Evolutionary conservation across 2,329 filamentous ascomycete genomes (phyloP).

Genomic region (Botryotinia narcissicola): DNA sequence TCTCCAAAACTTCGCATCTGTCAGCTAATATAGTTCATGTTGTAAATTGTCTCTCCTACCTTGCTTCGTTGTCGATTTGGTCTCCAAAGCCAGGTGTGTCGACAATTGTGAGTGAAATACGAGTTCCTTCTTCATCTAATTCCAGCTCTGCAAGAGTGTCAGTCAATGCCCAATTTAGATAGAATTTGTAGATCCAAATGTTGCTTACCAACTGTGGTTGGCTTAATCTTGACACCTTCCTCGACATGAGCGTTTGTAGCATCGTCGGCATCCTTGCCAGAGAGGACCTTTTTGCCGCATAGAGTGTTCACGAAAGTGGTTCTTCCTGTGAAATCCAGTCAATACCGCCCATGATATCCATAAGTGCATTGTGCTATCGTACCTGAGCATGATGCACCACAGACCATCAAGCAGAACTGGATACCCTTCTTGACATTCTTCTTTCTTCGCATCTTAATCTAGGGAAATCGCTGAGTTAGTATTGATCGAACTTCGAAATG

Average conservation of each 20-base stretch:
- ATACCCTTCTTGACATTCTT: constrained; percentile 94
- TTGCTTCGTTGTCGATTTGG: constrained; percentile 98
- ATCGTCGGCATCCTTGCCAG: constrained; percentile 92
- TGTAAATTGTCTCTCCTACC: constrained; percentile 51
- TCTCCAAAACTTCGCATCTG: constrained; percentile 73
- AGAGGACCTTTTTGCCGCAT: constrained; percentile 88
- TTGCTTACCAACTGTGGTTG: constrained; percentile 86
- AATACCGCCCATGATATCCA: constrained; percentile 18
- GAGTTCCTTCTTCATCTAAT: constrained; percentile 95
- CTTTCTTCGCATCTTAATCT: constrained; percentile 99
- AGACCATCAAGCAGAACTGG: constrained; percentile 99
- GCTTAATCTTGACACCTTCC: constrained; percentile 98
- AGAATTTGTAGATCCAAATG: constrained; percentile 3
- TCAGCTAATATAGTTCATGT: constrained; percentile 33
- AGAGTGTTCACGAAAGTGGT: constrained; percentile 99
- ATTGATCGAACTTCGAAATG: constrained; percentile 26
- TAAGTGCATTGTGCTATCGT: constrained; percentile 40
- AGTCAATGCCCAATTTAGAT: constrained; percentile 30
- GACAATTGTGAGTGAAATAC: constrained; percentile 96
- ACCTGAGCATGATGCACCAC: constrained; percentile 98
- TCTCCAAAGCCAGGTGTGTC: constrained; percentile 98
- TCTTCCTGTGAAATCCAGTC: constrained; percentile 60
- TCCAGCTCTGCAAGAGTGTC: constrained; percentile 68
- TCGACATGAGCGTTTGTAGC: constrained; percentile 84
- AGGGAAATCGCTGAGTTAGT: constrained; percentile 36